These are phyloP conservation scores for Ilex aquifolium DNA, from an alignment of 257 asterid species.

Conservation along the genomic window DNA sequence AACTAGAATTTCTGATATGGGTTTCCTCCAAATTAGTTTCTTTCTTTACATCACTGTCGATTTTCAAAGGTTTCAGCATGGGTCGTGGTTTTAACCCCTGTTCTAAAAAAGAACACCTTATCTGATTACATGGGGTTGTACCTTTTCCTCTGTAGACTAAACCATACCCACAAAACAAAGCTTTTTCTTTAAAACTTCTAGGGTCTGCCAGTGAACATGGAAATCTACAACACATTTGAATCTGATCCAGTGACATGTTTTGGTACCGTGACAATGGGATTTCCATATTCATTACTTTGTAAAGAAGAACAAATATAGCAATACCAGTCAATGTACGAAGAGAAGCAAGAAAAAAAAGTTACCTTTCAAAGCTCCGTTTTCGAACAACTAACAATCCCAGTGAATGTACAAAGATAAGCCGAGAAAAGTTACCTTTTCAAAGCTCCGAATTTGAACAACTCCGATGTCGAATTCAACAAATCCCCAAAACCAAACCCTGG, in stretches of 20 bases:
- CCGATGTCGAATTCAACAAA: background rate
- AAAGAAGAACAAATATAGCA: constrained; percentile 6
- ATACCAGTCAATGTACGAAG: constrained; percentile 5
- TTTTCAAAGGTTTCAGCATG: constrained; percentile 28
- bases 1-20: constrained; percentile 12
- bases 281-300: constrained; percentile 30
- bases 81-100: constrained; percentile 52
- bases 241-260: constrained; percentile 34
- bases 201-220: constrained; percentile 35
- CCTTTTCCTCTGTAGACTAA: constrained; percentile 23
- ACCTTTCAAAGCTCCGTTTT: too few species aligned
- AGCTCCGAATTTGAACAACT: background rate
- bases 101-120: constrained; percentile 42
- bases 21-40: constrained; percentile 18
- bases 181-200: constrained; percentile 19
- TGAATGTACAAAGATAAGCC: too few species aligned
- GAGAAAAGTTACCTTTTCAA: too few species aligned
- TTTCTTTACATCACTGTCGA: constrained; percentile 20
- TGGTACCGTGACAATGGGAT: constrained; percentile 30
- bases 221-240: constrained; percentile 33
- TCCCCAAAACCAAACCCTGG: constrained; percentile 1
- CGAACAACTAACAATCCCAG: too few species aligned
- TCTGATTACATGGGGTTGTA: constrained; percentile 19
- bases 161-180: constrained; percentile 14
- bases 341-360: background rate